Evolutionary conservation across 495 filamentous ascomycete species (phyloP), one percentile per base, ranked within the genome.

Genomic region (Neurospora sp.): DNA sequence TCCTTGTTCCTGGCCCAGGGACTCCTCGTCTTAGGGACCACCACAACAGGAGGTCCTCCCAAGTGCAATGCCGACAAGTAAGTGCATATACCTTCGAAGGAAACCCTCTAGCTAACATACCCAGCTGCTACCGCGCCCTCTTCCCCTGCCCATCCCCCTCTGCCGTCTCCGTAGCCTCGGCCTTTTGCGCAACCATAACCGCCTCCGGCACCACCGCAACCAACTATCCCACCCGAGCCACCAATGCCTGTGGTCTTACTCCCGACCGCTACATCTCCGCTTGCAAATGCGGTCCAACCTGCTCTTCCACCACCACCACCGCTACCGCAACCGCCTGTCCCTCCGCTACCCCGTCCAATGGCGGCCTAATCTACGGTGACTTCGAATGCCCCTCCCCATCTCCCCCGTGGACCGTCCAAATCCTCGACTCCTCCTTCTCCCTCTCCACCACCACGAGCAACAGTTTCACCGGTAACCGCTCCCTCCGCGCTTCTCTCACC

Each of bases 111-210:
- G 39, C 40, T 41, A 41, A 41, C 40, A 41, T 16, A 41, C 40
- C 12, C 46, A 59, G 76, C 69, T 78, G 76, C 71, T 78, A 78
- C 69, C 75, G 76, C 0, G 76, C 76, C 39, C 44, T 78, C 4
- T 78, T 78, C 39, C 76, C 76, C 6, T 78, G 76, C 44, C 70
- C 73, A 1, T 72, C 70, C 11, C 66, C 76, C 2, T 72, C 73
- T 23, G 75, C 75, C 16, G 62, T 78, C n/a, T 74, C 75, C 7
- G 20, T 72, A 0, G 76, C 76, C 23, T 40, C 73, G 1, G 73
- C 72, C 27, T 78, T 77, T 27, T 78, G 76, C 71, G 71, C 71
- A 69, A 77, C 76, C 69, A 71, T 78, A 3, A 78, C 76, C 20
- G 72, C 75, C 1, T 69, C 69, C 39, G 75, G 71, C 35, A 54